These are phyloP conservation scores for Maudiozyma bulderi DNA, from an alignment of 805 yeast species.

Conservation along the genomic window DNA sequence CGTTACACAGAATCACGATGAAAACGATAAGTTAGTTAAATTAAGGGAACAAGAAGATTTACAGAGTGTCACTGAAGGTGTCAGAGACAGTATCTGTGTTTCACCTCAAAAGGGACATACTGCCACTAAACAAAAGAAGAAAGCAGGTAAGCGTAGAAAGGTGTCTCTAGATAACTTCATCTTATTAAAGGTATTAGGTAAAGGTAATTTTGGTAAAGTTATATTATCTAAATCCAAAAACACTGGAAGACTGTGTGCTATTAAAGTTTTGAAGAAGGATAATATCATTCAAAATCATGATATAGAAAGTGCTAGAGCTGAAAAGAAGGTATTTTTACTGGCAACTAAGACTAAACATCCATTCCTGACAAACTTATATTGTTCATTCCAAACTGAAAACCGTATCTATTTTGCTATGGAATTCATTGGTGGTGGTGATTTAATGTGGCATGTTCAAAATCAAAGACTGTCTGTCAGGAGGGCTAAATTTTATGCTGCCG, in stretches of 20 bases:
- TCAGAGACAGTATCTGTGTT: slow-evolving; percentile 2
- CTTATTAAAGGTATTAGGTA: slow-evolving; percentile 89
- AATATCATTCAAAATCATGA: slow-evolving; percentile 93
- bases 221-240: slow-evolving; percentile 92
- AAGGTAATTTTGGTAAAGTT: slow-evolving; percentile 97
- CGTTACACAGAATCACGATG: slow-evolving; percentile 16
- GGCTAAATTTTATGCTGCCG: slow-evolving; percentile 97
- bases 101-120: slow-evolving; percentile 20
- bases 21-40: slow-evolving; percentile 9
- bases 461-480: slow-evolving; percentile 78
- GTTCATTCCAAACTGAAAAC: slow-evolving; percentile 97
- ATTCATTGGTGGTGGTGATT: slow-evolving; percentile 93
- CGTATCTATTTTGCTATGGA: slow-evolving; percentile 98
- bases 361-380: slow-evolving; percentile 78
- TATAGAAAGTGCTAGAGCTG: slow-evolving; percentile 89
- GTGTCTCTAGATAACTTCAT: slow-evolving; percentile 93
- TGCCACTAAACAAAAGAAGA: slow-evolving; percentile 18
- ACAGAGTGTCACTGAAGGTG: neutral
- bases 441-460: slow-evolving; percentile 98
- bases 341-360: slow-evolving; percentile 90
- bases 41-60: neutral
- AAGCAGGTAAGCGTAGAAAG: slow-evolving; percentile 43
- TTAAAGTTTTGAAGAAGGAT: slow-evolving; percentile 92
- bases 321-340: slow-evolving; percentile 76
- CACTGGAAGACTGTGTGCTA: slow-evolving; percentile 77